Evolutionary conservation across 108 stramenopile genomes (phyloP), one percentile per base, ranked within the genome.

Genomic region (Mediolabrus comicus): DNA sequence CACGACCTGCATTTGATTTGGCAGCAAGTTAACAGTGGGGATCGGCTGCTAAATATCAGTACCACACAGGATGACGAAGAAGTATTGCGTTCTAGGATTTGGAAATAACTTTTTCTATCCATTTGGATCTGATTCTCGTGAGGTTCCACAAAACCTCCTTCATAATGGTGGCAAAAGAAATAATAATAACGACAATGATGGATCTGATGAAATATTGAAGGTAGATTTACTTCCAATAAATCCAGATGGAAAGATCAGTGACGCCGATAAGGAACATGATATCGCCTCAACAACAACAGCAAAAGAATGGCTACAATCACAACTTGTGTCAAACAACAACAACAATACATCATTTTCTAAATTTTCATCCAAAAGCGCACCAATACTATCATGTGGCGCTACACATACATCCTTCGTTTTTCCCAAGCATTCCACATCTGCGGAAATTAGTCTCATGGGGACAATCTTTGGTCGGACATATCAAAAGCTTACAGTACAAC

Each of bases 51-150:
- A 22, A 7, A 1, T 6, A 49, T 17, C 43, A 49, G 46, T 49
- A 24, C 22, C 8, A 22, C 17, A 17, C 46, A n/a, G n/a, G 11
- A 64, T 22, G 30, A 75, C 53, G 65, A 75, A 75, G 38, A 59
- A 62, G 4, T 77, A 77, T 29, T 64, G 69, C 39, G 79, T 71
- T 4, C 46, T 80, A 1, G 79, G 79, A 1, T 80, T 80, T 29
- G 79, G 79, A 9, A 53, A 65, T 46, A 80, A 80, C 71, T 80
- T 80, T 31, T 80, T 80, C 67, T 73, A 80, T 62, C 39, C 67
- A 12, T 59, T 80, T 12, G 79, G 79, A 41, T 24, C 53, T 25
- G 71, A 79, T 34, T 35, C 71, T 7, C 29, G 71, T 17, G 70
- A 70, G 31, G 55, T 79, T 24, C 77, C 77, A 13, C 17, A 52